Evolutionary conservation across 371 early-diverging fungal species (phyloP), one percentile per base, ranked within the genome.

Genomic region (Mortierella sp.): DNA sequence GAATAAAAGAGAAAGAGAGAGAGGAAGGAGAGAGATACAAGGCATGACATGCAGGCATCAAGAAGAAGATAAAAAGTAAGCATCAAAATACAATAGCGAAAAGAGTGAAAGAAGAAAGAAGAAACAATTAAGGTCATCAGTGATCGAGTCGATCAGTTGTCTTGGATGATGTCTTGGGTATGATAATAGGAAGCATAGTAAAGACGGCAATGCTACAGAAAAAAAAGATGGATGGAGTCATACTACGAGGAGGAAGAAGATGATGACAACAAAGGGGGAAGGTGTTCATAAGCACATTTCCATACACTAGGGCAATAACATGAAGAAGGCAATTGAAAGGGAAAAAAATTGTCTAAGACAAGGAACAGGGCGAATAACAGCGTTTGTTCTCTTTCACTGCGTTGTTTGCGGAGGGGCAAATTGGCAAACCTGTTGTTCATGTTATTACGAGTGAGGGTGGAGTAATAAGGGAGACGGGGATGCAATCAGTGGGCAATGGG

Each of bases 291-390:
- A 11, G 50, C 50, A 50, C 47, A 47, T 47, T 38, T 5, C 42
- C 42, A 38, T 38, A 38, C 42, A 38, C 42, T 38, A 3, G 47
- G 45, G 7, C 16, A 16, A 16, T 50, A 48, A 16, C 13, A 50
- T 3, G 42, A 38, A 38, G 42, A 38, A 48, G 48, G 48, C 48
- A 48, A 14, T 5, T 45, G 48, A 48, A 63, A 60, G 31, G 26
- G 14, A 31, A 65, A 65, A 65, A 68, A 68, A 68, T 42, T 68
- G 68, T 34, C 24, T 68, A 24, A 38, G 68, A 68, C 68, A 42
- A 68, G 68, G 63, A 63, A 68, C 68, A 68, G 68, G 44, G 68
- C 68, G 42, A 68, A 68, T 68, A 9, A 19, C 34, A 63, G 63
- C 63, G 63, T 63, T 63, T 19, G 19, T 26, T 19, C 16, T 31